A percentile compares a stretch with the other conserved stretches of the same genome.
These are phyloP conservation scores for Russula griseocarnosa DNA, from an alignment of 768 basidiomycete genomes.

Conservation along the genomic window DNA sequence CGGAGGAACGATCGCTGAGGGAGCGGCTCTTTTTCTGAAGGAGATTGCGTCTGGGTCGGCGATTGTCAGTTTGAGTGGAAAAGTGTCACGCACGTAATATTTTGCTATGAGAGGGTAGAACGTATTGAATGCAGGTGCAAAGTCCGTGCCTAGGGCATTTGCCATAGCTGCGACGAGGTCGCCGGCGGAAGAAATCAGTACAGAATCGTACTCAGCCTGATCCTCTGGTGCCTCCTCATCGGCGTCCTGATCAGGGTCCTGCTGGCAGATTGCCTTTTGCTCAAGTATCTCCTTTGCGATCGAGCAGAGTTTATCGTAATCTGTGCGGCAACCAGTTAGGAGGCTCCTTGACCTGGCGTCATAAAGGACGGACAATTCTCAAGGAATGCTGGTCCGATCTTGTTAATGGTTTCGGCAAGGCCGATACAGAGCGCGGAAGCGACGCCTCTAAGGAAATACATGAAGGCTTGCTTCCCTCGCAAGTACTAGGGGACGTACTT, in stretches of 20 bases:
- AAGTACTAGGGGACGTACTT: slow-evolving; percentile 59
- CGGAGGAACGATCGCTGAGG: slow-evolving; percentile 85
- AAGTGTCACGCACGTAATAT: slow-evolving; percentile 69
- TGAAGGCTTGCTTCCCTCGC: slow-evolving; percentile 8
- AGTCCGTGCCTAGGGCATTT: slow-evolving; percentile 78
- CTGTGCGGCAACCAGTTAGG: slow-evolving; percentile 36
- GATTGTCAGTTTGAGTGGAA: not conserved
- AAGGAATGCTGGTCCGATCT: slow-evolving; percentile 83
- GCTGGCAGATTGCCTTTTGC: slow-evolving; percentile 93
- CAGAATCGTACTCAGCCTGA: slow-evolving; percentile 94
- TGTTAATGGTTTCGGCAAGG: slow-evolving; percentile 87
- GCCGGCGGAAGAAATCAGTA: slow-evolving; percentile 88
- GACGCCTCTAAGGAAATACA: slow-evolving; percentile 57
- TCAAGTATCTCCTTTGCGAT: slow-evolving; percentile 85
- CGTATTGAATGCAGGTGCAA: slow-evolving; percentile 71
- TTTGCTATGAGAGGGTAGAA: slow-evolving; percentile 89
- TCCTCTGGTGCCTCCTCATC: slow-evolving; percentile 81
- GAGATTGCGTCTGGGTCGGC: not conserved
- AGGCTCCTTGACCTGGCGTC: slow-evolving; percentile 16
- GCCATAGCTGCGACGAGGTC: slow-evolving; percentile 92
- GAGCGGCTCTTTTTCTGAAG: slow-evolving; percentile 78
- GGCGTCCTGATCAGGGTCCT: slow-evolving; percentile 91
- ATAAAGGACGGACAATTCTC: slow-evolving; percentile 56
- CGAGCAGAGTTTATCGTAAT: slow-evolving; percentile 71
- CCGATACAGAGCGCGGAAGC: slow-evolving; percentile 84